Evolutionary conservation across 192 early-diverging fungal genomes (phyloP), one percentile per base, ranked within the genome.

Genomic region (Backusella tuberculispora): DNA sequence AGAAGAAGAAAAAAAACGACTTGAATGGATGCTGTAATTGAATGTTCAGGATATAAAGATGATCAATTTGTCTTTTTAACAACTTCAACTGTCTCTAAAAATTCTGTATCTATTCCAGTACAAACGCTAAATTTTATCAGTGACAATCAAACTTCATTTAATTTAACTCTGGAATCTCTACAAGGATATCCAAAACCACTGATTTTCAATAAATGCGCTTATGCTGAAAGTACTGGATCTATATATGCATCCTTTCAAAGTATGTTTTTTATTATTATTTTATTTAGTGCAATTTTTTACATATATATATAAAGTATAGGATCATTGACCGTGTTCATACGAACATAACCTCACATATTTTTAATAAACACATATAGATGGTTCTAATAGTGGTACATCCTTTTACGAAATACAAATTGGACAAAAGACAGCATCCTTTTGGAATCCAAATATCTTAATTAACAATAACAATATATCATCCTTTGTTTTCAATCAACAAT

Each of bases 111-210:
- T 60, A 26, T 24, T 60, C 53, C 53, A 9, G 21, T 60, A 60
- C 21, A 60, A 12, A 60, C 12, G 12, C 10, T 60, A 12, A 60
- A 60, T 26, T 24, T 60, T 60, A 24, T 60, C 24, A 8, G 26
- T 6, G 26, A 12, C 21, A 19, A 60, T 24, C 17, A 26, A 13
- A 4, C 53, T 1, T 26, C 10, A 26, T 60, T 60, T 60, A 60
- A 60, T 60, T 60, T 60, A 60, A 60, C 53, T 60, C 26, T 60
- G 53, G 53, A 60, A 60, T 60, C 53, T 17, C 21, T 60, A 60
- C 53, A 60, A 60, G 53, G 53, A 2, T 60, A 60, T 26, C 53
- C 53, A 60, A 60, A 6, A 4, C 53, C 10, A 24, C 53, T 26
- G 26, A 60, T 26, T 26, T 60, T 60, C 21, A 26, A 19, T 13